phyloP scores from a whole-genome alignment of 305 asterid genomes.

The Fraxinus albicans region DNA sequence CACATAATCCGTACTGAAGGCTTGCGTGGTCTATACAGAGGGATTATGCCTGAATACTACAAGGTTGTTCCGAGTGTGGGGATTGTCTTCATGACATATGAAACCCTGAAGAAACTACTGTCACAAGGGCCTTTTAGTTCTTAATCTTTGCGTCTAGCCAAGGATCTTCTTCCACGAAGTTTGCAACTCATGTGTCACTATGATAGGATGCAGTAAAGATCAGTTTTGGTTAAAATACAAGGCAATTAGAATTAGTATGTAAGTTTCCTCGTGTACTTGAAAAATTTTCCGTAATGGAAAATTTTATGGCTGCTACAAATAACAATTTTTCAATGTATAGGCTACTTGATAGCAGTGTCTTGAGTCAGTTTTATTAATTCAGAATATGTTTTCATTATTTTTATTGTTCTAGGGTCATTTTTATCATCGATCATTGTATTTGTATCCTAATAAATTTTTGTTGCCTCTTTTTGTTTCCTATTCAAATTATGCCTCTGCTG shows the following conservation, averaged over 20 bases:
- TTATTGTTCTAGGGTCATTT: not conserved
- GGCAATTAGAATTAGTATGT: not conserved
- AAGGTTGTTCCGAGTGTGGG: conserved; percentile 75
- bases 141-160: not conserved
- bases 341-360: conserved; percentile 20
- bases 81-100: conserved; percentile 72
- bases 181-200: not conserved
- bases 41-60: conserved; percentile 68
- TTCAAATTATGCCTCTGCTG: not conserved
- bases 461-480: not conserved
- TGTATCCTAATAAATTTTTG: conserved; percentile 16
- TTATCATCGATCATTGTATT: not conserved
- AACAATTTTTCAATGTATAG: conserved; percentile 34
- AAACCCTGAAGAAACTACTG: conserved; percentile 63
- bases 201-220: not conserved
- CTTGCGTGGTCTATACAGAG: conserved; percentile 61
- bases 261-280: not conserved
- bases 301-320: conserved; percentile 35
- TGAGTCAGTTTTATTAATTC: not conserved
- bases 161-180: not conserved
- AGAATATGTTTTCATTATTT: conserved; percentile 19
- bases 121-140: conserved; percentile 33
- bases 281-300: conserved; percentile 19
- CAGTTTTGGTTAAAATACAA: conserved; percentile 25
- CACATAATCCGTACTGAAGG: conserved; percentile 60